phyloP scores from a whole-genome alignment of 2,329 filamentous ascomycete genomes.

The Clonostachys byssicola region DNA sequence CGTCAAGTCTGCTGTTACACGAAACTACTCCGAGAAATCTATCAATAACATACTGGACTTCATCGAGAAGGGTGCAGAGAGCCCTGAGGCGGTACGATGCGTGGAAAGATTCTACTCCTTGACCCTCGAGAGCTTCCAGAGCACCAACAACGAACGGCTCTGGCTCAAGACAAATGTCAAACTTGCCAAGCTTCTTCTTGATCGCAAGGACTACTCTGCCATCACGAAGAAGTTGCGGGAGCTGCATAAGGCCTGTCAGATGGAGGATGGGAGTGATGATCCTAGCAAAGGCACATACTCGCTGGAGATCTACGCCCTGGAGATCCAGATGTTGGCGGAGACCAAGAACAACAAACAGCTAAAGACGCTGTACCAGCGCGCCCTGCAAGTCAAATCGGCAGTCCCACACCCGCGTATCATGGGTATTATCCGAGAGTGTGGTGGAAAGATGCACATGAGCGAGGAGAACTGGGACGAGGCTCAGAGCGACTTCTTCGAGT shows the following conservation, averaged over 20 bases:
- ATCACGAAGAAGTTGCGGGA: slow-evolving; percentile 82
- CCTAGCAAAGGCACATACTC: slow-evolving; percentile 95
- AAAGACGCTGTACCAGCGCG: slow-evolving; percentile 87
- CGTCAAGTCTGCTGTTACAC: slow-evolving; percentile 92
- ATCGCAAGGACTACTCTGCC: slow-evolving; percentile 80
- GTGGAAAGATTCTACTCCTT: slow-evolving; percentile 96
- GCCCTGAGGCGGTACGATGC: slow-evolving; percentile 64
- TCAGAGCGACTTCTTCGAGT: slow-evolving; percentile 97
- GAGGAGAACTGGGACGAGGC: slow-evolving; percentile 99
- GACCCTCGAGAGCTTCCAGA: slow-evolving; percentile 92
- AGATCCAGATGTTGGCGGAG: slow-evolving; percentile 98
- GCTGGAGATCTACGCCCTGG: slow-evolving; percentile 90
- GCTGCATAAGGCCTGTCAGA: slow-evolving; percentile 84
- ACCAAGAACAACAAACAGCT: slow-evolving; percentile 96
- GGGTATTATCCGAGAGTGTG: slow-evolving; percentile 97
- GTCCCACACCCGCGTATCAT: slow-evolving; percentile 98
- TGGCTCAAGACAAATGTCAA: slow-evolving; percentile 99
- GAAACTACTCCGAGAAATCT: slow-evolving; percentile 98
- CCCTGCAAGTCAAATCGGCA: slow-evolving; percentile 88
- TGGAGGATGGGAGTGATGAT: slow-evolving; percentile 82
- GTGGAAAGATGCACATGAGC: slow-evolving; percentile 99
- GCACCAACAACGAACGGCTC: slow-evolving; percentile 92
- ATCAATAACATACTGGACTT: slow-evolving; percentile 99
- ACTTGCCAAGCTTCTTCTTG: slow-evolving; percentile 84
- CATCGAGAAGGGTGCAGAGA: slow-evolving; percentile 84